Evolutionary conservation across 164 flowering plant genomes (phyloP).

Genomic region (Macadamia tetraphylla): DNA sequence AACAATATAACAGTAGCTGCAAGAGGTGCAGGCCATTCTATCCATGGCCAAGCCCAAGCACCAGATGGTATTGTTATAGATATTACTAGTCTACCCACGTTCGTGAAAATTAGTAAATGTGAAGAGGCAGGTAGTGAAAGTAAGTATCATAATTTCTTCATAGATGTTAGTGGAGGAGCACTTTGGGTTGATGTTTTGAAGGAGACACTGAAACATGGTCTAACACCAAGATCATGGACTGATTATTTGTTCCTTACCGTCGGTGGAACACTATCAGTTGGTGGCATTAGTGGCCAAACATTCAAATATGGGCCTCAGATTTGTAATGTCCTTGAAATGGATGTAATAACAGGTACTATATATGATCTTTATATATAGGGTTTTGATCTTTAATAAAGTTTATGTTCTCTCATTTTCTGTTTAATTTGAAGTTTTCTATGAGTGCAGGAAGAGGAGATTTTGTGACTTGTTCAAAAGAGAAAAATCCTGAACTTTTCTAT

Average conservation of each 20-base stretch:
- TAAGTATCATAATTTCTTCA: neutral
- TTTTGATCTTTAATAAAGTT: neutral
- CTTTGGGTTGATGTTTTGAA: conserved; percentile 15
- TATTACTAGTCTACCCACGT: neutral
- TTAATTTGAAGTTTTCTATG: neutral
- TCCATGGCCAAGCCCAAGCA: conserved; percentile 10
- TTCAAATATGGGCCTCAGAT: conserved; percentile 16
- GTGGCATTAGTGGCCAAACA: conserved; percentile 14
- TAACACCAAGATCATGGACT: conserved; percentile 13
- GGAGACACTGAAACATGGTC: conserved; percentile 10
- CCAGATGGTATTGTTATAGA: conserved; percentile 7
- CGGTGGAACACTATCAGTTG: conserved; percentile 14
- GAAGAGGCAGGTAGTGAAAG: neutral
- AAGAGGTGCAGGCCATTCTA: conserved; percentile 11
- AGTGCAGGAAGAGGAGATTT: conserved; percentile 16
- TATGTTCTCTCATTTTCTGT: neutral
- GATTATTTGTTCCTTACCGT: conserved; percentile 9
- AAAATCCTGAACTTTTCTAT: conserved; percentile 11
- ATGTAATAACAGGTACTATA: conserved; percentile 10
- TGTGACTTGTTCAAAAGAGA: conserved; percentile 10
- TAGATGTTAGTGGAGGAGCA: conserved; percentile 11
- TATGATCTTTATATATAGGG: neutral
- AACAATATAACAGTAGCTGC: conserved; percentile 9
- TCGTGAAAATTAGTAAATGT: neutral
- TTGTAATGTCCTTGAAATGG: conserved; percentile 13